Evolutionary conservation across 1,139 yeast genomes (phyloP).

Genomic region (Petasospora rhodanensis): DNA sequence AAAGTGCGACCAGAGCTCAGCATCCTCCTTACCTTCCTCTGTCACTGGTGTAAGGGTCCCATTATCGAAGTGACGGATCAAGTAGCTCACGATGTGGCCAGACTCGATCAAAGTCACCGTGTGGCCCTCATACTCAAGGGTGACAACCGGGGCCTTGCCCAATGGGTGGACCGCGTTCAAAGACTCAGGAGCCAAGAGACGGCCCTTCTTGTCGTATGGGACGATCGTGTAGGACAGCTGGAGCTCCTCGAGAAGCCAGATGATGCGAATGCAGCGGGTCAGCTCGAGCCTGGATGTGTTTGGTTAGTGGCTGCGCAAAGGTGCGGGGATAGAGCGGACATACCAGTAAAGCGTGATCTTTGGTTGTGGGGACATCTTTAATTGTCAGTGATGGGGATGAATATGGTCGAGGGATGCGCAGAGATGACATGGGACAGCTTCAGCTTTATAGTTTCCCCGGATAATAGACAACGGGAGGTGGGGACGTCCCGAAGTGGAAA

Average conservation of each 20-base stretch:
- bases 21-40: conserved; percentile 24
- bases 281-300: conserved; percentile 37
- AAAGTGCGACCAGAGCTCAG: conserved; percentile 49
- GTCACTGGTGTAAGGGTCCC: conserved; percentile 34
- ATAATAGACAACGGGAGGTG: too few relatives aligned
- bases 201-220: conserved; percentile 38
- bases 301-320: neutral
- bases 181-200: conserved; percentile 34
- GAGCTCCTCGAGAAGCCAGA: conserved; percentile 53
- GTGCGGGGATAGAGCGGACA: neutral
- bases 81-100: conserved; percentile 41
- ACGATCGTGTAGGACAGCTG: conserved; percentile 46
- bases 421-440: too few relatives aligned
- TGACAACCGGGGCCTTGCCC: conserved; percentile 53
- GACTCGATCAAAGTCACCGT: conserved; percentile 37
- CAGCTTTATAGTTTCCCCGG: too few relatives aligned
- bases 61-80: conserved; percentile 38
- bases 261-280: conserved; percentile 50
- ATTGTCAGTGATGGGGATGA: too few relatives aligned
- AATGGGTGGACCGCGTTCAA: conserved; percentile 47
- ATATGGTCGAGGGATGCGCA: too few relatives aligned
- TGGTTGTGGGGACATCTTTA: too few relatives aligned
- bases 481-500: too few relatives aligned
- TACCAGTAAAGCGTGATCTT: conserved; percentile 2
- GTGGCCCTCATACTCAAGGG: conserved; percentile 36